Base-by-base conservation (phyloP, 2,329 filamentous ascomycete genomes). In the Paecilomyces fulvus region DNA sequence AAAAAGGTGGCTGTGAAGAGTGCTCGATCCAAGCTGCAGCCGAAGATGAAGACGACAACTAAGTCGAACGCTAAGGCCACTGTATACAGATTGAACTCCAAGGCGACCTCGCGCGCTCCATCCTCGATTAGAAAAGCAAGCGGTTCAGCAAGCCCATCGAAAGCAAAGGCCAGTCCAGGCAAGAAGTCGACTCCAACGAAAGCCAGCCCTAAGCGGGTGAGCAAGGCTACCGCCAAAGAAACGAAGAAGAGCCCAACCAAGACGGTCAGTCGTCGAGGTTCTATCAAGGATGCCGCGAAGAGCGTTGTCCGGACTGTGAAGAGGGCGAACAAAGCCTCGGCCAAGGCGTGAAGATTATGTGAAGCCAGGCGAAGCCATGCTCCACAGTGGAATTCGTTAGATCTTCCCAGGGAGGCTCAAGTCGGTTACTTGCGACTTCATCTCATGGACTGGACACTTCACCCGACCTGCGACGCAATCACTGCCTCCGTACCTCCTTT, bases 11-110 rank as follows among this genome's bases (percentile, higher is more conserved):
- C 37, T 8, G 37, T 17, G 37, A 43, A 43, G 37, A 8, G 37
- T 9, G 37, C 37, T 3, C 5, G 37, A 9, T 43, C 37, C 37
- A 43, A 43, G 17, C 37, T 43, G 1, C 14, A 55, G 8, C n/a
- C 61, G 12, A 55, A 56, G 30, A 55, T 37, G 17, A 59, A 56
- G 25, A 31, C 58, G 2, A 48, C 30, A 14, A 51, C 60, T 23
- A 55, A 61, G 46, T 54, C 59, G 7, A 67, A 65, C 52, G 58
- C 65, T 17, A 67, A 68, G 53, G 37, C 37, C 37, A 43, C 37
- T 43, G 62, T 66, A 6, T 43, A 43, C n/a, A n/a, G 37, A 10
- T 43, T 43, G n/a, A 43, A 43, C 17, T 43, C 37, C 17, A 66
- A 66, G 55, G 59, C 65, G 6, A 56, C 65, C n/a, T 43, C 37